phyloP scores from a whole-genome alignment of 805 yeast species.

The Nakazawaea wyomingensis region DNA sequence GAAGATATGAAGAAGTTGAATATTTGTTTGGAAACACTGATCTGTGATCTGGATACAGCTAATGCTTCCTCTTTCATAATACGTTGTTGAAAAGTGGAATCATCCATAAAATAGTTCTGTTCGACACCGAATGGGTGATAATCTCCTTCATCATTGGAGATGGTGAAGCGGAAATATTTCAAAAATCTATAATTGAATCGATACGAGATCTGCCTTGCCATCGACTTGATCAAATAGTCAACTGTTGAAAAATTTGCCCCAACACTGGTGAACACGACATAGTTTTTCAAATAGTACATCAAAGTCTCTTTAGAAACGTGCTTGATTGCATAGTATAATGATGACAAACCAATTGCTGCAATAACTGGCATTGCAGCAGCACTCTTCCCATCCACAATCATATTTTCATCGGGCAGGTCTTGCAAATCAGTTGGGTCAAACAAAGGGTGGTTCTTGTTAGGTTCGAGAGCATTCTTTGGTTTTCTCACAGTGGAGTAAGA shows the following conservation, averaged over 20 bases:
- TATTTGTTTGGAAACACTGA: constrained; percentile 26
- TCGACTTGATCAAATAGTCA: constrained; percentile 22
- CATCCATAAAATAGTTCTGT: constrained; percentile 25
- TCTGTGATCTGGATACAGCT: constrained; percentile 16
- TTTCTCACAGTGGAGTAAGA: constrained; percentile 28
- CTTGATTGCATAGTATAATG: constrained; percentile 32
- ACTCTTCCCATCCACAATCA: constrained; percentile 20
- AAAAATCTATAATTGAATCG: constrained; percentile 21
- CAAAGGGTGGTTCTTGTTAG: constrained; percentile 31
- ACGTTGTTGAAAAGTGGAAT: constrained; percentile 25
- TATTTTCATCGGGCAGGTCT: constrained; percentile 17
- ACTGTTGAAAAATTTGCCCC: constrained; percentile 28
- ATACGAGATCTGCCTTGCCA: constrained; percentile 25
- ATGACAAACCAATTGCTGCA: constrained; percentile 33
- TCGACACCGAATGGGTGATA: constrained; percentile 35
- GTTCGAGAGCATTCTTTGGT: constrained; percentile 26
- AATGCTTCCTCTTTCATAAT: constrained; percentile 24
- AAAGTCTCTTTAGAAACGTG: constrained; percentile 27
- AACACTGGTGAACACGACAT: constrained; percentile 30
- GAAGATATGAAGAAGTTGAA: constrained; percentile 29
- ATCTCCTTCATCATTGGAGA: constrained; percentile 30
- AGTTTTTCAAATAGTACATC: constrained; percentile 27
- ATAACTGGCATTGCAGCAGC: constrained; percentile 40
- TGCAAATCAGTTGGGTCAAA: constrained; percentile 39
- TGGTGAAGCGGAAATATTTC: constrained; percentile 35